phyloP scores from a whole-genome alignment of 1,284 basidiomycete species.

The Lentinula novae-zelandiae region DNA sequence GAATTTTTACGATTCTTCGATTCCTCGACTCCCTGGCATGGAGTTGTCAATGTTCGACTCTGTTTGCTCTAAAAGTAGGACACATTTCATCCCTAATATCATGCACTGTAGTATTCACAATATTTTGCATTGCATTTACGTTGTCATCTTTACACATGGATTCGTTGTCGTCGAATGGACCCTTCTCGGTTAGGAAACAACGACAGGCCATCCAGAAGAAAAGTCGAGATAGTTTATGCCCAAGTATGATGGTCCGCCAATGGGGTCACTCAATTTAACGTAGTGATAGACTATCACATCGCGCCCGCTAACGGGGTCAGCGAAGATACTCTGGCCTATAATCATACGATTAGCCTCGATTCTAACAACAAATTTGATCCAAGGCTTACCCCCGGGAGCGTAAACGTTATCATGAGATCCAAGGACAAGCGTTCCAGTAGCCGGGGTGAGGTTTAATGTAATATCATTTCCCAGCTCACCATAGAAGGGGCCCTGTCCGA shows the following conservation, averaged over 20 bases:
- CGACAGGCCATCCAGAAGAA: constrained; percentile 19
- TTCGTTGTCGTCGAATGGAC: neutral
- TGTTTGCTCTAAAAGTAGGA: neutral
- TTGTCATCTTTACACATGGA: neutral
- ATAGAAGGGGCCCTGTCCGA: constrained; percentile 26
- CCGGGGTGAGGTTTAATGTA: constrained; percentile 17
- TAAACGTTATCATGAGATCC: constrained; percentile 31
- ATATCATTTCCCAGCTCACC: constrained; percentile 21
- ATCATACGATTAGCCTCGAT: neutral
- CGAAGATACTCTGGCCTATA: constrained; percentile 18
- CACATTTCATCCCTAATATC: too few relatives aligned
- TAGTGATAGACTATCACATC: constrained; percentile 23
- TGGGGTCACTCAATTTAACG: constrained; percentile 13
- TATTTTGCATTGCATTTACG: too few relatives aligned
- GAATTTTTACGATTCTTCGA: too few relatives aligned
- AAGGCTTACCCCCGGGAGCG: constrained; percentile 26
- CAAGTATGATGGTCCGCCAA: constrained; percentile 14
- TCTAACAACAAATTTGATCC: neutral
- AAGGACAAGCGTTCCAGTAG: constrained; percentile 27
- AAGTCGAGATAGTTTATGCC: constrained; percentile 21
- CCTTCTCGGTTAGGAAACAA: constrained; percentile 5
- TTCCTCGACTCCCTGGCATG: too few relatives aligned
- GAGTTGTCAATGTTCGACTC: too few relatives aligned
- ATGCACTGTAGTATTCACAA: too few relatives aligned
- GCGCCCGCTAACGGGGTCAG: constrained; percentile 15